Evolutionary conservation across 495 filamentous ascomycete species (phyloP).

Genomic region (Echria macrotheca): DNA sequence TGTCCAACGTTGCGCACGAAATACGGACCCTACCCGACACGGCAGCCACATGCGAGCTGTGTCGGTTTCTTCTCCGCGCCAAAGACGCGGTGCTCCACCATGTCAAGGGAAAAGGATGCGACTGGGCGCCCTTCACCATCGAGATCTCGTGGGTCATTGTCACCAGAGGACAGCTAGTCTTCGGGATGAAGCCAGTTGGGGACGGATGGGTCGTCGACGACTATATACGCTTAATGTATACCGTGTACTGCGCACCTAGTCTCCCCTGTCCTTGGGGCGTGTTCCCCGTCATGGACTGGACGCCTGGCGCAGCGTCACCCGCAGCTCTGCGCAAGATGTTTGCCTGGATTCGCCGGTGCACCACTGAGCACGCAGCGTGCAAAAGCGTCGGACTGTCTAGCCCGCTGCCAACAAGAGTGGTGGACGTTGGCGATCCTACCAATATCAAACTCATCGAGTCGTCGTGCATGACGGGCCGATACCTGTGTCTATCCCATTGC

Average conservation of each 20-base stretch:
- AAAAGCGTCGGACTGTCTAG: background rate
- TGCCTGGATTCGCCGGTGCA: background rate
- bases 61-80: no score
- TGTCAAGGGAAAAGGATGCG: background rate
- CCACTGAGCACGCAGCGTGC: background rate
- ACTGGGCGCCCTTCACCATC: constrained; percentile 2
- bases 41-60: no score
- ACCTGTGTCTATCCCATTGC: constrained; percentile 8
- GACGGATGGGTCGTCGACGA: background rate
- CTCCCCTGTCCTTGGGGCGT: constrained; percentile 2
- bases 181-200: background rate
- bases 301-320: background rate
- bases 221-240: background rate
- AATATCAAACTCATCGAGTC: no score
- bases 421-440: no score
- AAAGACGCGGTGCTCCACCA: background rate
- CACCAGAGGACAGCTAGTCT: background rate
- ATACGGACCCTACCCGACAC: no score
- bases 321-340: constrained; percentile 1
- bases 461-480: background rate
- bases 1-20: no score
- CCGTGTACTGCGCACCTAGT: background rate
- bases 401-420: background rate
- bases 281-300: constrained; percentile 1
- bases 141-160: background rate